Percentiles rank a stretch among this genome's conserved stretches.
Evolutionary conservation across 768 basidiomycete species (phyloP).

Genomic region (Dioszegia hungarica): DNA sequence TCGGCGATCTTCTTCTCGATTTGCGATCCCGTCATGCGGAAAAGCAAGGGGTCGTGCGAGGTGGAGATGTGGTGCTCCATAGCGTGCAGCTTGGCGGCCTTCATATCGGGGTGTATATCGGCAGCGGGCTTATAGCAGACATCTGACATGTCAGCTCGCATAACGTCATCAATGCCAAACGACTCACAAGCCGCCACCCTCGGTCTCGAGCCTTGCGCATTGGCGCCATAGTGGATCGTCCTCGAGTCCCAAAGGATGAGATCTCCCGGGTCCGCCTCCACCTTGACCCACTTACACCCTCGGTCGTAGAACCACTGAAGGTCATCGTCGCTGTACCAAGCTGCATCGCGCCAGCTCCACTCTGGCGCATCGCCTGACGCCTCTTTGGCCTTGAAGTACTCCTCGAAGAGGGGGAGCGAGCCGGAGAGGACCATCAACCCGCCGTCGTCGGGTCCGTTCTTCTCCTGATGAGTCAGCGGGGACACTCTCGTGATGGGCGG

Average conservation of each 20-base stretch:
- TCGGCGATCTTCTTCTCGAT: background rate
- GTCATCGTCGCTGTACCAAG: constrained; percentile 18
- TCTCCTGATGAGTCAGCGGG: background rate
- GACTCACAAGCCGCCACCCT: constrained; percentile 43
- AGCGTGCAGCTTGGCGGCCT: constrained; percentile 22
- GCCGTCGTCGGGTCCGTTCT: constrained; percentile 49
- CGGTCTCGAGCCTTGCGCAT: constrained; percentile 24
- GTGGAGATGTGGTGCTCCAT: constrained; percentile 20
- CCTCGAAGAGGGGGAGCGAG: constrained; percentile 36
- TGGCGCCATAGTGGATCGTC: constrained; percentile 42
- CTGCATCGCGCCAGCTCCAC: constrained; percentile 17
- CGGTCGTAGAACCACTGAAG: constrained; percentile 48
- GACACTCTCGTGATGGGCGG: background rate
- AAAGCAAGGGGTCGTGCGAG: constrained; percentile 26
- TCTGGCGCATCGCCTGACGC: constrained; percentile 1
- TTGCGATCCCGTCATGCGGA: constrained; percentile 17
- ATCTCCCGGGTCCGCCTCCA: constrained; percentile 43
- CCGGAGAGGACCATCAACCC: constrained; percentile 50
- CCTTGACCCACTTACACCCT: constrained; percentile 48
- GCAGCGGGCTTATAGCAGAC: constrained; percentile 46
- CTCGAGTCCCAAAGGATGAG: constrained; percentile 46
- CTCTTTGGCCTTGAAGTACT: constrained; percentile 39
- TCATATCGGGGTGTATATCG: constrained; percentile 25
- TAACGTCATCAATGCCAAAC: background rate
- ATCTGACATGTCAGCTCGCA: constrained; percentile 17